phyloP scores from a whole-genome alignment of 2,329 filamentous ascomycete genomes.

The Elsinoe arachidis region DNA sequence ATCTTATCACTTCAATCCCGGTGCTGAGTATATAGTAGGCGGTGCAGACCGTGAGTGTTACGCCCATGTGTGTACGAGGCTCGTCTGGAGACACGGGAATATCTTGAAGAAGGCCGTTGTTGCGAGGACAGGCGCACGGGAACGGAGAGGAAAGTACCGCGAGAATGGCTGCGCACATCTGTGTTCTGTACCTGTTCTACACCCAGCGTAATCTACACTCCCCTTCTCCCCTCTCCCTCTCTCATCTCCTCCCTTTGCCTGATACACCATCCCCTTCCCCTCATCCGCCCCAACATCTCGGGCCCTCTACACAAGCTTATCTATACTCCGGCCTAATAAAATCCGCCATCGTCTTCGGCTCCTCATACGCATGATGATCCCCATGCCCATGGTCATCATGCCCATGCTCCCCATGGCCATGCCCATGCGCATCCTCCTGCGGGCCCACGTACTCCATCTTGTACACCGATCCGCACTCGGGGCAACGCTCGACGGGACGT shows the following conservation, averaged over 20 bases:
- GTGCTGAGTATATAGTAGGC: too few species aligned
- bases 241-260: background rate
- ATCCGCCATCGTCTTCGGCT: constrained; percentile 95
- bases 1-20: too few species aligned
- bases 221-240: background rate
- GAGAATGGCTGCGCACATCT: background rate
- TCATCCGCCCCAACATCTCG: background rate
- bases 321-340: constrained; percentile 92
- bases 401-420: constrained; percentile 39
- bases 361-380: constrained; percentile 52
- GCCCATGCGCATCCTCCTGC: constrained; percentile 60
- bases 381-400: constrained; percentile 46
- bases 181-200: background rate
- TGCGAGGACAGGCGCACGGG: too few species aligned
- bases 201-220: background rate
- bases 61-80: too few species aligned
- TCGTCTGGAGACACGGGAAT: too few species aligned
- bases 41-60: too few species aligned
- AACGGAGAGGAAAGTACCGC: background rate
- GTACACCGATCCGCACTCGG: constrained; percentile 91
- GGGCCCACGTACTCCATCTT: constrained; percentile 97
- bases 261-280: background rate
- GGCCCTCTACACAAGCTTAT: constrained; percentile 43
- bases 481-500: constrained; percentile 88
- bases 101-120: too few species aligned